A percentile compares a stretch with the other conserved stretches of the same genome.
Evolutionary conservation across 140 eudicot genomes (phyloP).

Genomic region (Anethum foeniculum): DNA sequence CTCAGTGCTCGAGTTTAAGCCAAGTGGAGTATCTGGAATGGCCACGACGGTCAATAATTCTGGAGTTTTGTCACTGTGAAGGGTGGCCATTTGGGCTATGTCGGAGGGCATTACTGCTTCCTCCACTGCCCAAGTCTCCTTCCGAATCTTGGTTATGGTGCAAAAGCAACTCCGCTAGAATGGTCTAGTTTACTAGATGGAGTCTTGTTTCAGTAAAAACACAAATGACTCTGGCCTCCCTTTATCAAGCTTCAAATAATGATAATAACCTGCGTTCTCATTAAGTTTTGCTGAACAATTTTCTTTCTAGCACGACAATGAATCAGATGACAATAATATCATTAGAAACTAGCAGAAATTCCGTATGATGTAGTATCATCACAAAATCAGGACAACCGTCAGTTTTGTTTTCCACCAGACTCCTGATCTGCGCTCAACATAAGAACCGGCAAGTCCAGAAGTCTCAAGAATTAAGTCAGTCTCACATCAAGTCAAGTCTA

Average conservation of each 20-base stretch:
- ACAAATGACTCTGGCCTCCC: neutral
- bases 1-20: conserved; percentile 60
- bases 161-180: conserved; percentile 41
- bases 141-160: conserved; percentile 87
- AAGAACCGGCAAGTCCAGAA: too few relatives aligned
- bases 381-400: too few relatives aligned
- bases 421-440: too few relatives aligned
- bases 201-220: neutral
- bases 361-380: too few relatives aligned
- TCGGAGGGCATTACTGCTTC: conserved; percentile 69
- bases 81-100: conserved; percentile 96
- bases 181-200: conserved; percentile 16
- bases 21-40: conserved; percentile 31
- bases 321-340: too few relatives aligned
- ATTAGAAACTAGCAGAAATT: too few relatives aligned
- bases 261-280: neutral
- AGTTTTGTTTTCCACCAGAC: too few relatives aligned
- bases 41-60: conserved; percentile 38
- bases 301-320: too few relatives aligned
- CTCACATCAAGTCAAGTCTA: too few relatives aligned
- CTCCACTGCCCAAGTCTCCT: conserved; percentile 88
- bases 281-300: neutral
- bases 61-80: conserved; percentile 58
- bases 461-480: too few relatives aligned
- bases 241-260: neutral